phyloP scores from a whole-genome alignment of 176 grass and related monocot genomes.

The Phragmites australis region DNA sequence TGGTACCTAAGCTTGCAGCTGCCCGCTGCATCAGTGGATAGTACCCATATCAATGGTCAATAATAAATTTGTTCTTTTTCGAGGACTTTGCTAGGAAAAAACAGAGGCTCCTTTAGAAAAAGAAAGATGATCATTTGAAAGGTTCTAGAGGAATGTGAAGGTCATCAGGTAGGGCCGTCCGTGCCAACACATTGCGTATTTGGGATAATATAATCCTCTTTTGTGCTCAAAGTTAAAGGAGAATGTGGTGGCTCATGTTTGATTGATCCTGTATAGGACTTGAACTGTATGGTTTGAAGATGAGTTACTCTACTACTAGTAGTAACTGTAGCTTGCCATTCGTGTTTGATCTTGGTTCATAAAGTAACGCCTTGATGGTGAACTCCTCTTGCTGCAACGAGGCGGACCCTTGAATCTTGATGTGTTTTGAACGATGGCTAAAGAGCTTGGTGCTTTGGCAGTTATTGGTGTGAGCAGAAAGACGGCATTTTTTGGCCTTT shows the following conservation, averaged over 20 bases:
- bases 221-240: neutral
- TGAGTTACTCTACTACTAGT: neutral
- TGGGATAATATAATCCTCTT: neutral
- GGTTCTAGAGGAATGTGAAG: neutral
- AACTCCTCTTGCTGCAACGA: neutral
- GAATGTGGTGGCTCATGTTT: neutral
- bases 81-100: neutral
- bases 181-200: neutral
- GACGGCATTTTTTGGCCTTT: neutral
- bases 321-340: neutral
- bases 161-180: neutral
- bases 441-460: constrained; percentile 10
- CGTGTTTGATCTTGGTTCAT: neutral
- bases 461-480: constrained; percentile 4
- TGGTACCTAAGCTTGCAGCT: neutral
- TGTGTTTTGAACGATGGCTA: neutral
- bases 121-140: neutral
- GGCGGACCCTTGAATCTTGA: neutral
- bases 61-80: neutral
- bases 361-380: neutral
- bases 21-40: neutral
- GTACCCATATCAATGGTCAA: neutral
- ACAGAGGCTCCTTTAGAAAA: neutral
- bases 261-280: neutral
- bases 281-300: neutral